These are phyloP conservation scores for Metarhizium robertsii DNA, from an alignment of 2,329 filamentous ascomycete genomes.

Conservation along the genomic window DNA sequence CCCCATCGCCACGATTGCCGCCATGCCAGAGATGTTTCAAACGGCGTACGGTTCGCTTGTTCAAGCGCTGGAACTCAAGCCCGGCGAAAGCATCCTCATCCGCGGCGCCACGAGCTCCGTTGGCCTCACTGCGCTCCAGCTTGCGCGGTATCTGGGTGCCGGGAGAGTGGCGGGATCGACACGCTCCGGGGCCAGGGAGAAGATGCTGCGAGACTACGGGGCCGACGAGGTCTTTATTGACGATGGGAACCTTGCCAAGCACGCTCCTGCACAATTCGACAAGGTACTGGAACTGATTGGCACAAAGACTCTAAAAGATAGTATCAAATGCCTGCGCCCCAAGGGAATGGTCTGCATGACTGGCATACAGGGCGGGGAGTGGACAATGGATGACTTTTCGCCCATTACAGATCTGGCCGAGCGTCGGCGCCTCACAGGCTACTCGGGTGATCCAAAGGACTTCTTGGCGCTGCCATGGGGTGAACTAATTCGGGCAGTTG, in stretches of 20 bases:
- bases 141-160: constrained; percentile 6
- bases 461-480: too few relatives aligned
- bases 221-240: background rate
- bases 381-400: too few relatives aligned
- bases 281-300: constrained; percentile 2
- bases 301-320: background rate
- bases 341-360: too few relatives aligned
- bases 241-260: background rate
- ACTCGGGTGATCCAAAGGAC: too few relatives aligned
- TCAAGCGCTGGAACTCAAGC: background rate
- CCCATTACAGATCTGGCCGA: too few relatives aligned
- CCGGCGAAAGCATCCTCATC: constrained; percentile 3
- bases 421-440: too few relatives aligned
- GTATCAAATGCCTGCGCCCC: too few relatives aligned
- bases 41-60: background rate
- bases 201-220: background rate
- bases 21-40: background rate
- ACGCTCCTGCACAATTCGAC: background rate
- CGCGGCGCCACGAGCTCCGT: constrained; percentile 6
- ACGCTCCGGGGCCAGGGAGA: background rate
- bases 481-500: too few relatives aligned
- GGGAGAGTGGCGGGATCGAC: background rate
- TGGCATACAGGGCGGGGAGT: too few relatives aligned
- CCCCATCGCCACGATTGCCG: background rate
- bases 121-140: constrained; percentile 4